These are phyloP conservation scores for Ceratobasidium sp. DNA, from an alignment of 1,284 basidiomycete species.

Conservation along the genomic window DNA sequence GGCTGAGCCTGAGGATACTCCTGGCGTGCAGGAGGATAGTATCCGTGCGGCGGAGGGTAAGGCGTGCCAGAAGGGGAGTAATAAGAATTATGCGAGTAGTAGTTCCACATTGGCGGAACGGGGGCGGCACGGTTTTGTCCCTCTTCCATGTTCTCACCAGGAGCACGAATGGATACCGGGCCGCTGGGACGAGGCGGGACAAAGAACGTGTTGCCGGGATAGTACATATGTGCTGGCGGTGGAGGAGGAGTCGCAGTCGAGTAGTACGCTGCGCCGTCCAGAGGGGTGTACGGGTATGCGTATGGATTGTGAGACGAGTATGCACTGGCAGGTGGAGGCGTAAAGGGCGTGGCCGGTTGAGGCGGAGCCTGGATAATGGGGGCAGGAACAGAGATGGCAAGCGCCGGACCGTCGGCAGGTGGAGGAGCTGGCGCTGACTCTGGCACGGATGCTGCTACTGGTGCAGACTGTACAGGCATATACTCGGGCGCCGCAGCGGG, in stretches of 20 bases:
- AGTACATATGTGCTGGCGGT: conserved; percentile 29
- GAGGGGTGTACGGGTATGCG: conserved; percentile 33
- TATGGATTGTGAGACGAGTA: conserved; percentile 28
- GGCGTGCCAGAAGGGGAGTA: conserved; percentile 40
- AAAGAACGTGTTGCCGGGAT: conserved; percentile 26
- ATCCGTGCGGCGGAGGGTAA: conserved; percentile 32
- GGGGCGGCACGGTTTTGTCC: background rate
- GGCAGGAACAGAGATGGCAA: conserved; percentile 12
- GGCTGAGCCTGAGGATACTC: conserved; percentile 10
- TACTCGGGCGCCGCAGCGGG: background rate
- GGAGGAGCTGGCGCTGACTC: background rate
- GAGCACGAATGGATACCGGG: conserved; percentile 39
- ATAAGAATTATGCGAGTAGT: conserved; percentile 30
- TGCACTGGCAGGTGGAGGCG: conserved; percentile 10
- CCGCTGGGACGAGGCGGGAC: conserved; percentile 34
- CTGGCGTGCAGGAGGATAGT: conserved; percentile 15
- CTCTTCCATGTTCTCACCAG: conserved; percentile 20
- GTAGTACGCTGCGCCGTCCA: conserved; percentile 37
- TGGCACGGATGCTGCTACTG: background rate
- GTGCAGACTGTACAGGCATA: background rate
- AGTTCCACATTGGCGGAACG: conserved; percentile 33
- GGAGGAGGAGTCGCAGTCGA: conserved; percentile 35
- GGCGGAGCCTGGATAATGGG: conserved; percentile 13
- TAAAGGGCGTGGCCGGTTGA: conserved; percentile 8
- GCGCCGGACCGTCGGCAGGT: conserved; percentile 14